Evolutionary conservation across 805 yeast species (phyloP), one percentile per base, ranked within the genome.

Genomic region (Saccharomyces cerevisiae): DNA sequence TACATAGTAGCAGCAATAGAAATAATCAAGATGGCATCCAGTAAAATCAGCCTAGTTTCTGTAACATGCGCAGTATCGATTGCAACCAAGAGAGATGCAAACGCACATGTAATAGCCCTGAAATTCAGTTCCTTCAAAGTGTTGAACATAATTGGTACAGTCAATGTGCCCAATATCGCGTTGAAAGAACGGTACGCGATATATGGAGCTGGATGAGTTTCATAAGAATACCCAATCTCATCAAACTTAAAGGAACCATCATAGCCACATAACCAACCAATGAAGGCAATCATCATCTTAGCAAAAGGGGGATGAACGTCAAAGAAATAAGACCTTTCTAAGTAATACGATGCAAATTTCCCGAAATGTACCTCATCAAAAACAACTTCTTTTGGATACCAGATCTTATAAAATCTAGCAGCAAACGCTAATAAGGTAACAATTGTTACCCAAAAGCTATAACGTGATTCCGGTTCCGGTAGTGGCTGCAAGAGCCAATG

Each of bases 221-320:
- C 79, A 71, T 90, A 94, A 55, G 81, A 79, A 61, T 87, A 87
- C 47, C 97, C 97, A 70, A 91, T 91, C 64, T 79, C 82, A 58
- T 90, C 96, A 64, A 92, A 94, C 70, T 90, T 89, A 77, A 90
- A 94, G 11, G 79, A 70, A n/a, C 99, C 99, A 65, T 86, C 83
- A 70, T 89, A 94, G 2, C 97, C 97, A 51, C 85, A 82, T 26
- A 94, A 63, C 77, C 85, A 89, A 47, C 99, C 99, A 43, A 85
- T 89, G 55, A 84, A 78, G 0, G 98, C 98, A 71, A 92, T 89
- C 61, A 91, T 76, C 69, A 94, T 77, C 70, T 94, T 94, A 53
- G 96, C 99, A 71, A 94, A 89, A 24, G 99, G 99, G 9, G 99
- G 99, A 73, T 94, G 99, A 51, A 94, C 82, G 72, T 94, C 99